A percentile compares a stretch with the other conserved stretches of the same genome.
phyloP scores from a whole-genome alignment of 192 early-diverging fungal species.

The Backusella parvicylindrica region DNA sequence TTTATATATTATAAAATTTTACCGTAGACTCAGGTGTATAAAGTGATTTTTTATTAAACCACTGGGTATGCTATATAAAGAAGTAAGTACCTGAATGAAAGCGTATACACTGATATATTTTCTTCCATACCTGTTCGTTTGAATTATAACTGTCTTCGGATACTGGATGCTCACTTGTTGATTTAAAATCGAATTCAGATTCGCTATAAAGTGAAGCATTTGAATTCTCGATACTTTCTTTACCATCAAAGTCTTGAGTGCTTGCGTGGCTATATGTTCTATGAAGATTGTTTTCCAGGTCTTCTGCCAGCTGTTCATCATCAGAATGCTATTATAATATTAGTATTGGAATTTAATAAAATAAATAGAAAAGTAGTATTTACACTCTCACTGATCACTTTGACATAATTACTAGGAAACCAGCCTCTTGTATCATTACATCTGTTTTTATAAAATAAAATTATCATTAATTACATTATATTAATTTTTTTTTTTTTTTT shows the following conservation, averaged over 20 bases:
- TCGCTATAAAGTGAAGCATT: background rate
- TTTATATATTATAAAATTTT: background rate
- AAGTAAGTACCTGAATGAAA: background rate
- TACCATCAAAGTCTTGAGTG: background rate
- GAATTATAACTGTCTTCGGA: background rate
- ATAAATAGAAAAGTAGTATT: background rate
- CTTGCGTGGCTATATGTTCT: background rate
- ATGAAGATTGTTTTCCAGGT: background rate
- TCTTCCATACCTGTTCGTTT: background rate
- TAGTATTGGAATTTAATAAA: background rate
- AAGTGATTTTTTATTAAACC: conserved; percentile 1
- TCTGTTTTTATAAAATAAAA: background rate
- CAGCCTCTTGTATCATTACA: conserved; percentile 76
- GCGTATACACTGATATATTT: background rate
- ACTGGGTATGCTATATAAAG: background rate
- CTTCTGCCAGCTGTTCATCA: background rate
- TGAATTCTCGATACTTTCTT: conserved; percentile 22
- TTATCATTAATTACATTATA: background rate
- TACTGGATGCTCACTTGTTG: background rate
- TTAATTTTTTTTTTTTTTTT: background rate
- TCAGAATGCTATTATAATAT: background rate
- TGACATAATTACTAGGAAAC: conserved; percentile 87
- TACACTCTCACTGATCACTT: conserved; percentile 35
- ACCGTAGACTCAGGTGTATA: background rate
- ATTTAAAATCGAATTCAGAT: background rate